phyloP scores from a whole-genome alignment of 2,329 filamentous ascomycete genomes.

The Xylariaceae sp. region DNA sequence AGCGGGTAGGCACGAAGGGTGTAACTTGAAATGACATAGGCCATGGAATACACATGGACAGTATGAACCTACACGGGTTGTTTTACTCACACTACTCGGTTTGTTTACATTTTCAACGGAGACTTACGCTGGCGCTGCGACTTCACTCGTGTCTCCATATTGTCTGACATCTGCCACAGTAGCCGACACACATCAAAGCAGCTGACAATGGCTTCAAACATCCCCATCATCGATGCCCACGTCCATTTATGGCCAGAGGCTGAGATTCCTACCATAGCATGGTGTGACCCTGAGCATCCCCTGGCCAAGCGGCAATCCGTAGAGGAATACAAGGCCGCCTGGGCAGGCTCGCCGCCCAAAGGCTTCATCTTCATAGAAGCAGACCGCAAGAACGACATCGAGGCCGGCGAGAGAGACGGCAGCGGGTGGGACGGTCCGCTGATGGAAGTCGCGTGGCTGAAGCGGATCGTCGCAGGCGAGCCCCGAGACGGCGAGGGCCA shows the following conservation, averaged over 20 bases:
- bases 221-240: conserved; percentile 79
- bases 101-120: too few species aligned
- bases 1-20: too few species aligned
- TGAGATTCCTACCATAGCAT: conserved; percentile 62
- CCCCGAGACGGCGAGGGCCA: conserved; percentile 56
- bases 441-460: conserved; percentile 64
- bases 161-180: conserved; percentile 21
- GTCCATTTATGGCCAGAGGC: conserved; percentile 77
- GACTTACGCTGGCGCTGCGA: too few species aligned
- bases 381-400: conserved; percentile 62
- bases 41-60: too few species aligned
- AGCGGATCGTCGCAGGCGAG: conserved; percentile 57
- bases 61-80: too few species aligned
- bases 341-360: conserved; percentile 41
- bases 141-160: neutral
- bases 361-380: conserved; percentile 83
- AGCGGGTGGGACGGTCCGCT: conserved; percentile 64
- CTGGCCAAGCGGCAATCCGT: conserved; percentile 61
- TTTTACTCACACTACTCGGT: too few species aligned
- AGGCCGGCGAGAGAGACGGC: conserved; percentile 38
- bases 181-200: too few species aligned
- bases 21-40: too few species aligned
- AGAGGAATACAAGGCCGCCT: conserved; percentile 52
- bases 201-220: too few species aligned
- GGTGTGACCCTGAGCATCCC: conserved; percentile 56